Percentiles rank a stretch among this genome's conserved stretches.
Evolutionary conservation across 179 eudicot species (phyloP).

Genomic region (Heliamphora pulchella): DNA sequence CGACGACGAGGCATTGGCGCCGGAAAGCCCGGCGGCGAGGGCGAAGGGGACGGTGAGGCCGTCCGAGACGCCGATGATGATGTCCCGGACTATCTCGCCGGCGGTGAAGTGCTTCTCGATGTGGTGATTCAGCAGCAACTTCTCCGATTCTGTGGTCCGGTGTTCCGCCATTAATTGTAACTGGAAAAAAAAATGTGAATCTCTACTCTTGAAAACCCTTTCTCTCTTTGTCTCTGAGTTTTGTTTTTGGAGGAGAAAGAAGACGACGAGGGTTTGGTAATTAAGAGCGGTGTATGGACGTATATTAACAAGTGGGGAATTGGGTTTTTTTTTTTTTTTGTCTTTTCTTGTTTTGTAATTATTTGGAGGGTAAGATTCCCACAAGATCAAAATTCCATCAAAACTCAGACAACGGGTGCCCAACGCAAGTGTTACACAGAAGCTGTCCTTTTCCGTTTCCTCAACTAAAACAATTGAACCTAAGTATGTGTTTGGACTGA

Average conservation of each 20-base stretch:
- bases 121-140: constrained; percentile 47
- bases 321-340: background rate
- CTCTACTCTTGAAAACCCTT: background rate
- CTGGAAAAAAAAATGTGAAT: too few species aligned
- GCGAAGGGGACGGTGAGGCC: constrained; percentile 97
- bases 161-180: constrained; percentile 10
- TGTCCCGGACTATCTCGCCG: constrained; percentile 84
- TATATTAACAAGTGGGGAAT: background rate
- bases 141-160: constrained; percentile 21
- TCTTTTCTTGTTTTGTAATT: background rate
- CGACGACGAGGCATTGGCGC: constrained; percentile 81
- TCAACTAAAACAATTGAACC: too few species aligned
- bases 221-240: background rate
- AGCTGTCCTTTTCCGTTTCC: too few species aligned
- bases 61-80: constrained; percentile 90
- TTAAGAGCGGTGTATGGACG: background rate
- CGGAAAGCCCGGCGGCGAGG: constrained; percentile 88
- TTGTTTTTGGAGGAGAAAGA: background rate
- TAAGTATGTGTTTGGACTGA: too few species aligned
- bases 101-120: constrained; percentile 85
- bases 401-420: too few species aligned
- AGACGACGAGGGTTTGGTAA: background rate
- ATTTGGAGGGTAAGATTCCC: too few species aligned
- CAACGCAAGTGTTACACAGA: too few species aligned
- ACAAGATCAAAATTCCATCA: too few species aligned